A percentile compares a stretch with the other conserved stretches of the same genome.
Conservation (phyloP, 306 rosid species). For the Abrus pulchellus region DNA sequence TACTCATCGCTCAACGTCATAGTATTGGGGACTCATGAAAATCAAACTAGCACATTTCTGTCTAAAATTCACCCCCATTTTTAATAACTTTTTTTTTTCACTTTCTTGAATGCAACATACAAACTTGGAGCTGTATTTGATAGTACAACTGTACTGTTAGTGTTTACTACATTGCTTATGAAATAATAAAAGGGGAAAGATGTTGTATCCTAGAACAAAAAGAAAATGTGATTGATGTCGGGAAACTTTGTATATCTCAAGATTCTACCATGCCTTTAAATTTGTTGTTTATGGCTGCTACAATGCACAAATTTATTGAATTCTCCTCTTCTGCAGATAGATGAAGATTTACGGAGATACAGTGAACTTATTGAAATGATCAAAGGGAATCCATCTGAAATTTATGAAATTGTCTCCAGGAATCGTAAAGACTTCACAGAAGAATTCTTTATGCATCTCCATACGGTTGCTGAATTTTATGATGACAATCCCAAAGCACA, state of each 20-base stretch:
- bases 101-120: not conserved
- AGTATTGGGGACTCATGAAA: slow-evolving; percentile 16
- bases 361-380: slow-evolving; percentile 67
- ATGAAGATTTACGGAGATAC: slow-evolving; percentile 82
- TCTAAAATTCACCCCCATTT: not conserved
- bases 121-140: slow-evolving; percentile 30
- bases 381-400: slow-evolving; percentile 57
- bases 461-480: slow-evolving; percentile 72
- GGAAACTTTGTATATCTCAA: slow-evolving; percentile 13
- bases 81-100: not conserved
- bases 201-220: slow-evolving; percentile 6
- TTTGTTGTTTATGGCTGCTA: slow-evolving; percentile 34
- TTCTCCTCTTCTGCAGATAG: slow-evolving; percentile 63
- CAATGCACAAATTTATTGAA: slow-evolving; percentile 14
- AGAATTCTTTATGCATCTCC: slow-evolving; percentile 86
- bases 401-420: slow-evolving; percentile 66
- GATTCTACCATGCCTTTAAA: slow-evolving; percentile 9
- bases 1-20: not conserved
- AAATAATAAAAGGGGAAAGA: not conserved
- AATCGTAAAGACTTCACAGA: slow-evolving; percentile 81
- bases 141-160: not conserved
- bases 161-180: not conserved
- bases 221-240: slow-evolving; percentile 16
- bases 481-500: slow-evolving; percentile 62
- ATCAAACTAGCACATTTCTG: not conserved